A percentile compares a stretch with the other conserved stretches of the same genome.
These are phyloP conservation scores for Schizochytrium sp. DNA, from an alignment of 108 stramenopile genomes.

Conservation along the genomic window DNA sequence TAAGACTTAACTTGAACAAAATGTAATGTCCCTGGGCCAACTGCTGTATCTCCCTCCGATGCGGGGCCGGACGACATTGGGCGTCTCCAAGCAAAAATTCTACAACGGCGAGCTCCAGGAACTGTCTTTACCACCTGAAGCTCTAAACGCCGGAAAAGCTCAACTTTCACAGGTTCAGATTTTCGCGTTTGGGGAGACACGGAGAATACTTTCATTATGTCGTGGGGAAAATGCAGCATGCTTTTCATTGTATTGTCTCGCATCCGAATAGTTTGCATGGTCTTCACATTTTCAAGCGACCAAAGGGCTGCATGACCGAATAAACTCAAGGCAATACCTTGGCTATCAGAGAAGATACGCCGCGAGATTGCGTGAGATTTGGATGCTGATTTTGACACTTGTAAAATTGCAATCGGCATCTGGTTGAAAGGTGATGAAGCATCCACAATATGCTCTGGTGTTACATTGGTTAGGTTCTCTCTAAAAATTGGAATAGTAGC, in stretches of 20 bases:
- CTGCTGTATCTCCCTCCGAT: background rate
- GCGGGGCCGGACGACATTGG: background rate
- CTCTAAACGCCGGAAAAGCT: background rate
- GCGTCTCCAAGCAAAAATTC: constrained; percentile 11
- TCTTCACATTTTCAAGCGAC: background rate
- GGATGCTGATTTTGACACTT: constrained; percentile 26
- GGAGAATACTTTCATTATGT: background rate
- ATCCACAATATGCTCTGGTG: background rate
- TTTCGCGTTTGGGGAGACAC: background rate
- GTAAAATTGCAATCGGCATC: constrained; percentile 13
- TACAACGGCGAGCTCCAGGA: background rate
- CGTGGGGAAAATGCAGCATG: constrained; percentile 38
- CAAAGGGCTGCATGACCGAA: constrained; percentile 12
- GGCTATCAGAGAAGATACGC: constrained; percentile 9
- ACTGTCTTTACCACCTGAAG: constrained; percentile 19
- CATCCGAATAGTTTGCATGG: background rate
- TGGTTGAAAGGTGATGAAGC: background rate
- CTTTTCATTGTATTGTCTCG: background rate
- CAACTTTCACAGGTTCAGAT: background rate
- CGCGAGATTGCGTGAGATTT: background rate
- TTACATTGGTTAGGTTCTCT: background rate
- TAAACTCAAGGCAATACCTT: constrained; percentile 25
- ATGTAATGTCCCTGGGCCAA: background rate
- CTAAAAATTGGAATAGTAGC: constrained; percentile 48
- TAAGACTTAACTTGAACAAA: background rate